phyloP scores from a whole-genome alignment of 495 filamentous ascomycete genomes.

The Xylaria nigripes region DNA sequence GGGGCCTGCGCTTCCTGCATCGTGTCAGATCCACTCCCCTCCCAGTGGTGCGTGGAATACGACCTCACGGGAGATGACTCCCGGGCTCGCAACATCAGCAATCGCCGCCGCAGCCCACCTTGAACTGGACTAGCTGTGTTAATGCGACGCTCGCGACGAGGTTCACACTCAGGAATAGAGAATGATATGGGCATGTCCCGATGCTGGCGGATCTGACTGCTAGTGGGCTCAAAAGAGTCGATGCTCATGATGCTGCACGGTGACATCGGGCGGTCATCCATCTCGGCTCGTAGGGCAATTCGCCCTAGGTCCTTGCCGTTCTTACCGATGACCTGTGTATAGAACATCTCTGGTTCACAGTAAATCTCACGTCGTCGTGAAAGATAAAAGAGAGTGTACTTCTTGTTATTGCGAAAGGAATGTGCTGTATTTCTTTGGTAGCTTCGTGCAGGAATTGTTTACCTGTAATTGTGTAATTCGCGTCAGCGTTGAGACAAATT shows the following conservation, averaged over 20 bases:
- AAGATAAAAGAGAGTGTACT: background rate
- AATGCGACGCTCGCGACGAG: background rate
- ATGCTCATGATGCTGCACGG: background rate
- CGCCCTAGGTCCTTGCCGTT: background rate
- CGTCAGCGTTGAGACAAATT: too few species aligned
- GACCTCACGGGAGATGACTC: too few species aligned
- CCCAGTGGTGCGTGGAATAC: background rate
- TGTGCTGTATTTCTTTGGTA: too few species aligned
- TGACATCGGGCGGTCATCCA: background rate
- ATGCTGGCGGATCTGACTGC: background rate
- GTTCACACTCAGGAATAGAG: background rate
- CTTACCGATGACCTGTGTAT: background rate
- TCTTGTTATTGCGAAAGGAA: background rate
- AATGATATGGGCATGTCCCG: background rate
- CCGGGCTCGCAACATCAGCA: background rate
- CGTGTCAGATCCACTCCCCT: background rate
- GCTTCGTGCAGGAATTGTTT: too few species aligned
- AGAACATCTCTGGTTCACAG: background rate
- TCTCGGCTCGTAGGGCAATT: background rate
- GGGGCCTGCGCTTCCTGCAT: background rate
- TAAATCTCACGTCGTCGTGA: too few species aligned
- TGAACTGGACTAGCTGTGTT: background rate
- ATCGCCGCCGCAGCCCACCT: background rate
- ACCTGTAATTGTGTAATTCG: too few species aligned
- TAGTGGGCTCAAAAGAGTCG: background rate